Evolutionary conservation across 2,329 filamentous ascomycete genomes (phyloP), one percentile per base, ranked within the genome.

Genomic region (Fusarium sp.): DNA sequence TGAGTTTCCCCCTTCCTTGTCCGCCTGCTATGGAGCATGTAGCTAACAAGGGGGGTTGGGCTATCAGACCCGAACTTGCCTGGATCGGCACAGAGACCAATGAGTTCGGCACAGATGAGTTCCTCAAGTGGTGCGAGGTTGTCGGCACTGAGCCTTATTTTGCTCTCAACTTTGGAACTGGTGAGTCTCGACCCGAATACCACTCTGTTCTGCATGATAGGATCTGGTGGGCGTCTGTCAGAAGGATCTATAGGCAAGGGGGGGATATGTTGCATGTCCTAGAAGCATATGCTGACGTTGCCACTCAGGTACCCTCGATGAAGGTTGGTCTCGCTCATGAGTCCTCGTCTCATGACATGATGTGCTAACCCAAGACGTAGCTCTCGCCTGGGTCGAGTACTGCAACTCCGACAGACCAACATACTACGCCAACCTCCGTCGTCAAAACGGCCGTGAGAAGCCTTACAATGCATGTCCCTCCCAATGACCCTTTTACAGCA

Each of bases 101-200:
- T 73, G 80, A 88, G 60, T 93, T 95, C 70, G 91, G 91, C 53
- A 95, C 91, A 1, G 90, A 95, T 73, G 92, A 95, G 78, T 95
- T 95, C 76, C 85, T 95, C 82, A 82, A 88, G 66, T 94, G 90
- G 90, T 92, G 91, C 62, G 82, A 88, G 65, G 79, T 84, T 9
- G 84, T 93, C 8, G 85, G 85, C 21, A 89, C 90, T 0, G 89
- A 93, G 78, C 91, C 91, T 5, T 95, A 93, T 73, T 80, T 95
- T 36, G 88, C 86, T 61, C 79, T 95, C 53, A 95, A 95, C 78
- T 88, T 95, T 74, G 91, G 91, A 53, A 95, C 91, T 3, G 91
- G 89, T 59, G 25, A 63, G 68, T 54, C 9, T 36, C 33, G 4
- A 13, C 14, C 27, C 11, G 27, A 29, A 29, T 29, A 29, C 9